Conservation (phyloP, 257 asterid genomes). For the Solanum chilense region DNA sequence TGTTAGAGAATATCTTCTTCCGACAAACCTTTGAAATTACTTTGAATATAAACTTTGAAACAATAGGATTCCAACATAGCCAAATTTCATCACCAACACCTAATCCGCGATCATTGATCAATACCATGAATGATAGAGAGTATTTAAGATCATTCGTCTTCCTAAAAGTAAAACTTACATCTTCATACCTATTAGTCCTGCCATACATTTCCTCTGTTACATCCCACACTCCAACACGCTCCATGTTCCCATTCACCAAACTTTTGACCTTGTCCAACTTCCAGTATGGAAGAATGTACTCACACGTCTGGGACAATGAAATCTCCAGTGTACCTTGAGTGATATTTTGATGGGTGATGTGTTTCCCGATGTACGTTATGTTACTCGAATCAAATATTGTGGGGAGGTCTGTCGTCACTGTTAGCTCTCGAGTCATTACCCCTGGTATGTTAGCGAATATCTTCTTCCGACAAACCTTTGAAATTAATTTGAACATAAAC, state of each 20-base stretch:
- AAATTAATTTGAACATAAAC: neutral
- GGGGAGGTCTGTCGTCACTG: conserved; percentile 4
- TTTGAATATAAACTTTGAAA: neutral
- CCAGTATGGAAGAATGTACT: conserved; percentile 21
- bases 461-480: conserved; percentile 9
- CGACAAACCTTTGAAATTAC: neutral
- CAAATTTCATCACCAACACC: too few relatives aligned
- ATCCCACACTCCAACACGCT: conserved; percentile 37
- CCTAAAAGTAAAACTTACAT: neutral
- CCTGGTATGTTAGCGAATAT: too few relatives aligned
- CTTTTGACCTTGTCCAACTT: conserved; percentile 7
- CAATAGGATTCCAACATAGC: too few relatives aligned
- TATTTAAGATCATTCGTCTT: too few relatives aligned
- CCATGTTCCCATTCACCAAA: conserved; percentile 15
- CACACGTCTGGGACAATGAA: rapidly evolving
- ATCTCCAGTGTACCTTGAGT: too few relatives aligned
- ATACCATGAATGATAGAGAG: too few relatives aligned
- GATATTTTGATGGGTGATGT: too few relatives aligned
- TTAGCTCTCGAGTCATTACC: conserved; percentile 1
- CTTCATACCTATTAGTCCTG: conserved; percentile 13
- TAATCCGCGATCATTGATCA: too few relatives aligned
- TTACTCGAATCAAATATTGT: too few relatives aligned
- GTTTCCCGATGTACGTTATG: too few relatives aligned
- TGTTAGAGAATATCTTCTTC: too few relatives aligned
- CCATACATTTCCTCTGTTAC: conserved; percentile 10